Conservation (phyloP, 495 filamentous ascomycete species). For the Pyrenopolyporus hunteri region DNA sequence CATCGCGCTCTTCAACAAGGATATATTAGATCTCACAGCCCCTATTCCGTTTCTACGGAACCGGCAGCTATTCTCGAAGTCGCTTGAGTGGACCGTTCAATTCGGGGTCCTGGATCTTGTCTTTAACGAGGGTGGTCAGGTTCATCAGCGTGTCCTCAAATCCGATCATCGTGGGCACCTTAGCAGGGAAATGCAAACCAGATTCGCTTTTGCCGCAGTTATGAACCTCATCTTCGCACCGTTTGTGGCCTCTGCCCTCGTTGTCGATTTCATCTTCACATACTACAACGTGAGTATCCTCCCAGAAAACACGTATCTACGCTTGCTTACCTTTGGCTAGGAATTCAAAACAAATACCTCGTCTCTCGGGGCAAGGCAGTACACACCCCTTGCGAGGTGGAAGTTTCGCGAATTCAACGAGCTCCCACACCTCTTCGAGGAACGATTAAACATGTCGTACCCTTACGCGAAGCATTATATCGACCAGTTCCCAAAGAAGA, state of each 20-base stretch:
- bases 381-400: slow-evolving; percentile 94
- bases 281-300: slow-evolving; percentile 76
- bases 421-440: slow-evolving; percentile 86
- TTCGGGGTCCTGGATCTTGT: slow-evolving; percentile 91
- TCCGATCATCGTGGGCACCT: slow-evolving; percentile 78
- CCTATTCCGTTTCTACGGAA: slow-evolving; percentile 83
- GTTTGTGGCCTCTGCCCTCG: slow-evolving; percentile 78
- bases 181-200: slow-evolving; percentile 72
- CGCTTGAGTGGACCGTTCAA: slow-evolving; percentile 86
- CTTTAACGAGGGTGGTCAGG: slow-evolving; percentile 85
- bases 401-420: slow-evolving; percentile 99
- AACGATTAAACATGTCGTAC: slow-evolving; percentile 90
- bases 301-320: not conserved
- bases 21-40: slow-evolving; percentile 84
- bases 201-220: slow-evolving; percentile 80
- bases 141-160: slow-evolving; percentile 81
- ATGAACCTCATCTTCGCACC: slow-evolving; percentile 88
- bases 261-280: slow-evolving; percentile 87
- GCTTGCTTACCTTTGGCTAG: slow-evolving; percentile 42
- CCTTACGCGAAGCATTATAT: slow-evolving; percentile 91
- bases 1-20: slow-evolving; percentile 96
- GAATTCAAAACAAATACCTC: slow-evolving; percentile 94
- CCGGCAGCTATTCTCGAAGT: slow-evolving; percentile 77
- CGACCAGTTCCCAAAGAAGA: slow-evolving; percentile 95
- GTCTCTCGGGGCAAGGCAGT: slow-evolving; percentile 76